Base-by-base conservation (phyloP, 2,329 filamentous ascomycete species). In the Xylariaceae sp. region DNA sequence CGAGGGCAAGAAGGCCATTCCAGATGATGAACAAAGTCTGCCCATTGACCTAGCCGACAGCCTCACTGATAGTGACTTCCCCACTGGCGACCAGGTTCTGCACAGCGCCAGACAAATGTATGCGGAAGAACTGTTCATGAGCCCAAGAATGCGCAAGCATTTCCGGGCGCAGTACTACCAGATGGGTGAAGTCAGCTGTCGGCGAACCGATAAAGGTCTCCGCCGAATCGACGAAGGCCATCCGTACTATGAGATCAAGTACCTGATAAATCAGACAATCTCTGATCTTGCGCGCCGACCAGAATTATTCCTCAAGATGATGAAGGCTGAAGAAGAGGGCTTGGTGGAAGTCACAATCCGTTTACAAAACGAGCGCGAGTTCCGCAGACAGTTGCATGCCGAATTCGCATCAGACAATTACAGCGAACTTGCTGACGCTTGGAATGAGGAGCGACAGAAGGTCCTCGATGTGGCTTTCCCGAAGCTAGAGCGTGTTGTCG, bases 181-280 rank as follows among this genome's bases (percentile, higher is more conserved):
- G 70, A 87, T 87, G 66, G 91, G 92, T 23, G 83, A 89, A 58
- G 86, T 99, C 61, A 92, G 93, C 76, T 96, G 92, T 73, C 85
- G 85, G 62, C 87, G 94, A 57, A 99, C 94, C 0, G 92, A 97
- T 61, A 99, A 97, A 75, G 94, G 94, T 34, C 78, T 97, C 56
- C 89, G 90, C 59, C 90, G 90, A 70, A 97, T 99, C 67, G 92
- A 96, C 68, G 93, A 97, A 62, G 87, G 94, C 23, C 92, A 97
- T 70, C 91, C 92, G 0, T 97, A 95, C 74, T 97, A 97, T 72
- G 94, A 97, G 74, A 90, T 99, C 78, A 96, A 99, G 74, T 99
- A 99, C 68, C 81, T 99, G 17, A 86, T 91, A 64, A 92, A 94
- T 68, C 92, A 97, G 74, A 89, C 90, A 6, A 88, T 97, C 62